phyloP scores from a whole-genome alignment of 352 stramenopile species.

The Pythium rhizo-oryzae region DNA sequence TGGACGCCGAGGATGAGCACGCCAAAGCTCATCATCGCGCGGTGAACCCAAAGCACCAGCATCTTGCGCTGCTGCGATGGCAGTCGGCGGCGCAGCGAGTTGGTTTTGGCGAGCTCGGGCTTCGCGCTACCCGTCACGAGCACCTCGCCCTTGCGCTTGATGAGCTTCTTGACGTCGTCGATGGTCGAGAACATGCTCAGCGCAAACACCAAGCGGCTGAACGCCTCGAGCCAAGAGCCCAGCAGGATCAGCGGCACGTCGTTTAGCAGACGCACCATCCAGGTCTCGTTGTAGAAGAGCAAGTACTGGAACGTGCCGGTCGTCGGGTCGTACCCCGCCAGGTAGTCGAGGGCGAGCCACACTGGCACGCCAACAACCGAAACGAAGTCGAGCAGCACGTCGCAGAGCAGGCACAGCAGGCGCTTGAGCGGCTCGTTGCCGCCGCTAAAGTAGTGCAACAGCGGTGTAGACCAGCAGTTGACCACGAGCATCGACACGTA shows the following conservation, averaged over 20 bases:
- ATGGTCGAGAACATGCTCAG: conserved; percentile 21
- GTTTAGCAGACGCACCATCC: conserved; percentile 11
- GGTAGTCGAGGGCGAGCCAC: conserved; percentile 2
- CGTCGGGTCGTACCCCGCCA: not conserved
- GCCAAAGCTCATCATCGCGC: conserved; percentile 9
- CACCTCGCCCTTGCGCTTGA: not conserved
- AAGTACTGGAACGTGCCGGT: conserved; percentile 1
- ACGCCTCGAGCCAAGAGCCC: conserved; percentile 4
- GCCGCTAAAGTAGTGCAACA: not conserved
- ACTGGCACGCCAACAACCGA: conserved; percentile 11
- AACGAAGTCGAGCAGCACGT: conserved; percentile 18
- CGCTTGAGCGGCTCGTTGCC: not conserved
- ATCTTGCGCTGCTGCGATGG: not conserved
- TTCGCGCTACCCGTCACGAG: not conserved
- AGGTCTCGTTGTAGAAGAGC: conserved; percentile 23
- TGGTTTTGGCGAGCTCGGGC: not conserved
- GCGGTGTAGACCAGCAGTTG: conserved; percentile 26
- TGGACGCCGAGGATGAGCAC: conserved; percentile 12
- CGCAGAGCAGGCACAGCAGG: conserved; percentile 14
- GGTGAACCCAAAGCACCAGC: conserved; percentile 4
- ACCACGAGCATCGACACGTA: conserved; percentile 14
- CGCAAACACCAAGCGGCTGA: conserved; percentile 25
- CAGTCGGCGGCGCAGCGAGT: not conserved
- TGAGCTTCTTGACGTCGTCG: conserved; percentile 24
- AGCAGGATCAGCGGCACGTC: conserved; percentile 17